Conservation (phyloP, 2,329 filamentous ascomycete species). For the Diaporthe batatas region DNA sequence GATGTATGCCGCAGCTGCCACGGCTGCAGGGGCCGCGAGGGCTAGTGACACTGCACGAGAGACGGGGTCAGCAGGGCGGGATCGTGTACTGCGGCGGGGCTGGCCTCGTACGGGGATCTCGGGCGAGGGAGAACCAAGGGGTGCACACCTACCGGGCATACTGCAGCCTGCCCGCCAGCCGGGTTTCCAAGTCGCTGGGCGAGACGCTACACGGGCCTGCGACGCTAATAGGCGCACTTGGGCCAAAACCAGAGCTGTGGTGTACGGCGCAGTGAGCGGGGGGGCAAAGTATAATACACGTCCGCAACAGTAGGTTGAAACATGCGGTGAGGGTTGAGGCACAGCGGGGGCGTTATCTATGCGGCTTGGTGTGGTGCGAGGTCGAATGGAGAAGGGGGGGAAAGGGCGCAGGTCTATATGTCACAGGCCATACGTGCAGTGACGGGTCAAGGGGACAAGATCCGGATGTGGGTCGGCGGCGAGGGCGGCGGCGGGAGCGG, state of each 20-base stretch:
- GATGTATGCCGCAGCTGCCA: slow-evolving; percentile 80
- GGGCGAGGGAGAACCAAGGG: neutral
- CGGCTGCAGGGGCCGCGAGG: slow-evolving; percentile 71
- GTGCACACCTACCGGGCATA: slow-evolving; percentile 38
- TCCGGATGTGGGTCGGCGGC: neutral
- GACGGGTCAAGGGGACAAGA: neutral
- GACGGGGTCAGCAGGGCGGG: slow-evolving; percentile 26
- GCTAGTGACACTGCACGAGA: slow-evolving; percentile 62
- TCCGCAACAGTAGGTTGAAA: slow-evolving; percentile 15
- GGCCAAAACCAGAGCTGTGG: slow-evolving; percentile 11
- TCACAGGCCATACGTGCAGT: slow-evolving; percentile 4
- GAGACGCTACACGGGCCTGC: neutral
- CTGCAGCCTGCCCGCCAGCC: neutral
- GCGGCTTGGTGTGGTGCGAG: neutral
- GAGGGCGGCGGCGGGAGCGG: no score
- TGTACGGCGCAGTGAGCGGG: neutral
- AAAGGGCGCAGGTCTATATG: neutral
- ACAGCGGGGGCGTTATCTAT: neutral
- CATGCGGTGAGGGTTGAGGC: slow-evolving; percentile 14
- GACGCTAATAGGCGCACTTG: neutral
- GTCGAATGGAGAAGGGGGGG: neutral
- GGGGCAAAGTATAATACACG: neutral
- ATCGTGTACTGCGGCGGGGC: neutral
- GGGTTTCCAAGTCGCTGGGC: neutral
- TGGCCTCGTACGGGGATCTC: neutral